Evolutionary conservation across 176 grass and related monocot genomes (phyloP), one percentile per base, ranked within the genome.

Genomic region (Triticum timopheevii): DNA sequence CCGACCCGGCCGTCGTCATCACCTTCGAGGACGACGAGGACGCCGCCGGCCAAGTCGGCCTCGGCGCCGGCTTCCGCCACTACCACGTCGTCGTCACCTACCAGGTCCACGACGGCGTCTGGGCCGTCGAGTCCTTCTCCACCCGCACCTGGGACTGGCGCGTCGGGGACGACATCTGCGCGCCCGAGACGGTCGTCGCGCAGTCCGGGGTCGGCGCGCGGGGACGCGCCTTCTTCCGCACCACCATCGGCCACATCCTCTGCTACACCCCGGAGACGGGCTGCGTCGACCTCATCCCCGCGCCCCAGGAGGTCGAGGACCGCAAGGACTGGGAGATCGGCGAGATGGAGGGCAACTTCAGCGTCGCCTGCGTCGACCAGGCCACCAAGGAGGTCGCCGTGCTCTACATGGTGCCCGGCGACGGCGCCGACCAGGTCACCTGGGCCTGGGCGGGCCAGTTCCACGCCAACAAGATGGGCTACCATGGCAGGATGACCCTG

Each of bases 161-260:
- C 69, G 3, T 45, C 9, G 38, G 50, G 4, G 8, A 0, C 1
- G 80, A 13, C 13, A 31, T 92, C 69, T 82, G 47, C 61, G 28
- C 49, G 33, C 88, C 72, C 17, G 81, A 83, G 67, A 8, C 4
- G 9, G 71, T 94, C 16, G 10, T 84, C 1, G 1, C 88, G 1
- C 0, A 3, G 0, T 91, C 95, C 0, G 92, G 92, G 0, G 90
- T 90, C 1, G 90, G 83, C 7, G 92, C 77, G 0, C 59, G 54
- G 1, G 92, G 88, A 1, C 39, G 78, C 33, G 95, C 90, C 0
- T 97, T 92, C 90, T 97, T 90, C 90, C 90, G 95, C 79, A 97
- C 92, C 40, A 70, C 88, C 20, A 30, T 85, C 7, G 76, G 87
- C 13, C 25, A 13, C 31, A 36, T 97, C 49, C 50, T 97, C 69